These are phyloP conservation scores for Malassezia sp. DNA, from an alignment of 1,284 basidiomycete genomes.

Conservation along the genomic window DNA sequence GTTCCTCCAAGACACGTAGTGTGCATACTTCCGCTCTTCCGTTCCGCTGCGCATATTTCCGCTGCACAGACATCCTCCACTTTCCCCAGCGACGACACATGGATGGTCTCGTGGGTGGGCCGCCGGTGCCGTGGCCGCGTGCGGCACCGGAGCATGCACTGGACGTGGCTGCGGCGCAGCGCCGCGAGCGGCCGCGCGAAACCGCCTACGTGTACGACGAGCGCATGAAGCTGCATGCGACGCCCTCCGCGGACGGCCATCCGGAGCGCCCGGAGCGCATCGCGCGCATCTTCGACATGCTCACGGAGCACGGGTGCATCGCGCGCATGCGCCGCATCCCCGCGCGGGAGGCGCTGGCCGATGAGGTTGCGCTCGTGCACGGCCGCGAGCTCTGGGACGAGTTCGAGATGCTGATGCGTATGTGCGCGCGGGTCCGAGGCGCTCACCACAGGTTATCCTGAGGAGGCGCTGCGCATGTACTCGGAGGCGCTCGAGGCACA, in stretches of 20 bases:
- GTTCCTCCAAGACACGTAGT: too few relatives aligned
- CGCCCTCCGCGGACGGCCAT: constrained; percentile 54
- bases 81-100: too few relatives aligned
- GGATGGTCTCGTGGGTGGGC: too few relatives aligned
- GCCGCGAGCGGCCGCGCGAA: background rate
- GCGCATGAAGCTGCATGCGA: constrained; percentile 71
- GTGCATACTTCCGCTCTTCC: too few relatives aligned
- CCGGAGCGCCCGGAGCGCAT: constrained; percentile 84
- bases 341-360: constrained; percentile 60
- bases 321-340: constrained; percentile 66
- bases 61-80: too few relatives aligned
- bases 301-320: constrained; percentile 58
- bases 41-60: too few relatives aligned
- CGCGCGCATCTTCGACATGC: constrained; percentile 60
- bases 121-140: too few relatives aligned
- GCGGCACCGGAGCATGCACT: too few relatives aligned
- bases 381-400: constrained; percentile 80
- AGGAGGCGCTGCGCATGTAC: constrained; percentile 49
- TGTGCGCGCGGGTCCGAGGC: too few relatives aligned
- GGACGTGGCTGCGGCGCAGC: background rate
- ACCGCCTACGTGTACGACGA: constrained; percentile 73
- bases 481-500: constrained; percentile 62
- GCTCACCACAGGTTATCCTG: constrained; percentile 20
- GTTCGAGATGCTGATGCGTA: constrained; percentile 63
- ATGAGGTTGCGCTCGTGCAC: constrained; percentile 80